Evolutionary conservation across 306 rosid species (phyloP), one percentile per base, ranked within the genome.

Genomic region (Arachis stenosperma): DNA sequence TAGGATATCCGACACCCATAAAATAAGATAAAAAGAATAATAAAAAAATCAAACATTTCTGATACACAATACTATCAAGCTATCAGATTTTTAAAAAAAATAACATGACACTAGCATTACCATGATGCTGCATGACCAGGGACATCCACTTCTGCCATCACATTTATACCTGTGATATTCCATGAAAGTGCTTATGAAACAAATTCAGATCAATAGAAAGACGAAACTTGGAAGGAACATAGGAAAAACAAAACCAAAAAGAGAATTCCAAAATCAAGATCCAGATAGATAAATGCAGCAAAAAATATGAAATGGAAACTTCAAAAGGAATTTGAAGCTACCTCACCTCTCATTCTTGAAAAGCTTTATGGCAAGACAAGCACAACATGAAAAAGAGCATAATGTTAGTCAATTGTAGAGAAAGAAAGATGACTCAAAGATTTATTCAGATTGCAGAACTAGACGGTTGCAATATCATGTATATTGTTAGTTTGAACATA

Each of bases 1-100:
- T 85, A 2, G 99, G 96, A 90, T 94, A 94, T 77, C 99, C 99
- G 65, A 55, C 13, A 66, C 99, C 99, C 99, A 97, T 94, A 78
- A 73, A 67, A 47, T 54, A 39, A 44, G 73, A 62, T 57, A 47
- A 75, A 64, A 67, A 39, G 42, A 22, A 22, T 22, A 22, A 42
- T 74, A 67, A 9, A 65, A 42, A 42, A 7, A 39, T 30, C 10
- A 69, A 37, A 39, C 56, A 57, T 66, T 46, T 67, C 65, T 42
- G 37, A 33, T 10, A 30, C 42, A 70, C 3, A 42, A 67, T 22
- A 67, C 41, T 44, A 61, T 41, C 75, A 71, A 46, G 6, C 42
- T 52, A 53, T 59, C 57, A 61, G 36, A 73, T 54, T 76, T 52
- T n/a, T n/a, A n/a, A 81, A 81, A n/a, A 70, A 57, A 11, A 73